Conservation (phyloP, 148 eudicot genomes). For the Nepenthes gracilis region DNA sequence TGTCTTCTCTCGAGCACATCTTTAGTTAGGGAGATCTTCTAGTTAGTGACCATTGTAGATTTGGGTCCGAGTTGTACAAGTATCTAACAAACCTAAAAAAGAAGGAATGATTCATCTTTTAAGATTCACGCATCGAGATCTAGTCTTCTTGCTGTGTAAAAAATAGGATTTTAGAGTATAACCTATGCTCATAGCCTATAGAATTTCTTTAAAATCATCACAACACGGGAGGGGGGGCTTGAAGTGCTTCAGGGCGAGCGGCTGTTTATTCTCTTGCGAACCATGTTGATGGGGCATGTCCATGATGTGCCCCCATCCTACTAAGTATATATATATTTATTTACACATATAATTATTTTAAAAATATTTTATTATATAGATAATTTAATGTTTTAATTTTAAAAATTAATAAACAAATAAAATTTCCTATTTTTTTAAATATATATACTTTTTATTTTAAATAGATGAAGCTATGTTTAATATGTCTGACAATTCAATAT, state of each 20-base stretch:
- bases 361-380: too few species aligned
- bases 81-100: constrained; percentile 60
- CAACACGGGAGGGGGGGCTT: constrained; percentile 56
- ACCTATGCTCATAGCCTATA: constrained; percentile 70
- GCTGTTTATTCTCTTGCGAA: constrained; percentile 65
- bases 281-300: constrained; percentile 47
- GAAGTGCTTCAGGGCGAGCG: constrained; percentile 63
- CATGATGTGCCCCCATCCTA: not conserved
- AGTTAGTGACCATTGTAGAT: constrained; percentile 47
- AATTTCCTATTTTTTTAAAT: too few species aligned
- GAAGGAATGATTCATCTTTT: constrained; percentile 87
- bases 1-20: too few species aligned
- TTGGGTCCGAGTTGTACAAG: constrained; percentile 69
- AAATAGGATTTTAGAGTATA: constrained; percentile 75
- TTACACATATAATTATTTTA: too few species aligned
- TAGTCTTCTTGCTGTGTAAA: constrained; percentile 45
- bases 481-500: too few species aligned
- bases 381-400: too few species aligned
- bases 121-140: constrained; percentile 77
- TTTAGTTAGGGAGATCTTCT: too few species aligned
- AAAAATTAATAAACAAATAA: too few species aligned
- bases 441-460: too few species aligned
- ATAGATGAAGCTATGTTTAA: too few species aligned
- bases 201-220: constrained; percentile 60
- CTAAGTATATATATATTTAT: too few species aligned